Evolutionary conservation across 129 eudicot genomes (phyloP).

Genomic region (Heracleum sosnowskyi): DNA sequence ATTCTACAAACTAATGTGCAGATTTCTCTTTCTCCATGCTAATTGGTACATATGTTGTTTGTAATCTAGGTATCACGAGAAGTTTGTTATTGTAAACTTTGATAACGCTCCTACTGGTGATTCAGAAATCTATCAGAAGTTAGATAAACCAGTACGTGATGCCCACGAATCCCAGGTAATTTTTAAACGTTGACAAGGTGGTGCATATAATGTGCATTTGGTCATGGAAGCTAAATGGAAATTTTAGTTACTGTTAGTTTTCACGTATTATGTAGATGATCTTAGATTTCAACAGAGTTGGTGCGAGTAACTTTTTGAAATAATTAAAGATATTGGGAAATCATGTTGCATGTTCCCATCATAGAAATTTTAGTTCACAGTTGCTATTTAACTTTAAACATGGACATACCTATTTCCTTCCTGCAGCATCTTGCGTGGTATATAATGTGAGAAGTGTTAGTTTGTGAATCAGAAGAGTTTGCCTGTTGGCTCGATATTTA

Average conservation of each 20-base stretch:
- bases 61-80: conserved; percentile 57
- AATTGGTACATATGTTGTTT: conserved; percentile 14
- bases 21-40: conserved; percentile 9
- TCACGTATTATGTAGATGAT: background rate
- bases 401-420: background rate
- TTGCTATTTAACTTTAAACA: background rate
- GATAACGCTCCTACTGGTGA: conserved; percentile 89
- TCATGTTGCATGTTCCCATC: background rate
- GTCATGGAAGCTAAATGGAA: background rate
- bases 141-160: conserved; percentile 58
- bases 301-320: background rate
- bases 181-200: background rate
- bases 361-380: background rate
- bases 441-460: background rate
- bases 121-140: conserved; percentile 60
- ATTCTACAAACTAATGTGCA: background rate
- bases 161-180: conserved; percentile 71
- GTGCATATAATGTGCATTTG: background rate
- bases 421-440: background rate
- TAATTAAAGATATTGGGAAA: background rate
- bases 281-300: background rate
- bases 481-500: background rate
- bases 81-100: conserved; percentile 64
- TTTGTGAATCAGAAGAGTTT: background rate
- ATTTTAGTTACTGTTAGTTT: background rate